These are phyloP conservation scores for Saccharomycopsis lassenensis DNA, from an alignment of 805 yeast genomes.

Conservation along the genomic window DNA sequence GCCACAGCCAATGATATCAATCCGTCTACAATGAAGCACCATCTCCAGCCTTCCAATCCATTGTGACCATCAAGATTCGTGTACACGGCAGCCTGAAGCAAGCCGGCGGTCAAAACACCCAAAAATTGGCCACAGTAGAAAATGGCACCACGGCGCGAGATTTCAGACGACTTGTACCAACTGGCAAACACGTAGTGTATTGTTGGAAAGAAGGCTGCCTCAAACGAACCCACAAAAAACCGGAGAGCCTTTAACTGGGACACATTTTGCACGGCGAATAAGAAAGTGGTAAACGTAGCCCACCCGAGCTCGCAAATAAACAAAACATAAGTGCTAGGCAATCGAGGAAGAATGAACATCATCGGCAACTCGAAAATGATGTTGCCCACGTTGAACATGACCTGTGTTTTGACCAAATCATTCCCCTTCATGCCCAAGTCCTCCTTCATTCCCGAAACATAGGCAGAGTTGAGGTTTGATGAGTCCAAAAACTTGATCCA, in stretches of 20 bases:
- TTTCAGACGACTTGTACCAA: slow-evolving; percentile 45
- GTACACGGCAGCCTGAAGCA: slow-evolving; percentile 47
- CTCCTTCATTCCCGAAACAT: slow-evolving; percentile 50
- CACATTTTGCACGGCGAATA: slow-evolving; percentile 38
- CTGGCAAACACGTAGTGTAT: slow-evolving; percentile 46
- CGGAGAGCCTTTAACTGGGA: slow-evolving; percentile 48
- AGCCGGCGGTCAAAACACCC: slow-evolving; percentile 52
- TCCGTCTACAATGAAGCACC: slow-evolving; percentile 63
- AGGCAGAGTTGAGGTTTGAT: slow-evolving; percentile 52
- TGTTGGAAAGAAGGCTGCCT: slow-evolving; percentile 55
- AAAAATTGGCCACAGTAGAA: slow-evolving; percentile 54
- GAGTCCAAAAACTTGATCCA: slow-evolving; percentile 62
- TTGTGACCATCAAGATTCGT: slow-evolving; percentile 34
- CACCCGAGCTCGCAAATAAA: slow-evolving; percentile 54
- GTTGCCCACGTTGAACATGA: slow-evolving; percentile 47
- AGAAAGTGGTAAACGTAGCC: slow-evolving; percentile 53
- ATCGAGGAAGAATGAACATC: slow-evolving; percentile 43
- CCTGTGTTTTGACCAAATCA: slow-evolving; percentile 50
- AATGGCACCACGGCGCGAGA: slow-evolving; percentile 48
- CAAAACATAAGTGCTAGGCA: slow-evolving; percentile 42
- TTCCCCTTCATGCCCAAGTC: slow-evolving; percentile 47
- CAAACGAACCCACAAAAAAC: slow-evolving; percentile 59
- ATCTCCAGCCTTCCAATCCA: slow-evolving; percentile 58
- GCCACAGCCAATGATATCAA: slow-evolving; percentile 33
- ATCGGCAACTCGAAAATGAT: slow-evolving; percentile 55